phyloP scores from a whole-genome alignment of 2,329 filamentous ascomycete genomes.

The Verticillium klebahnii region DNA sequence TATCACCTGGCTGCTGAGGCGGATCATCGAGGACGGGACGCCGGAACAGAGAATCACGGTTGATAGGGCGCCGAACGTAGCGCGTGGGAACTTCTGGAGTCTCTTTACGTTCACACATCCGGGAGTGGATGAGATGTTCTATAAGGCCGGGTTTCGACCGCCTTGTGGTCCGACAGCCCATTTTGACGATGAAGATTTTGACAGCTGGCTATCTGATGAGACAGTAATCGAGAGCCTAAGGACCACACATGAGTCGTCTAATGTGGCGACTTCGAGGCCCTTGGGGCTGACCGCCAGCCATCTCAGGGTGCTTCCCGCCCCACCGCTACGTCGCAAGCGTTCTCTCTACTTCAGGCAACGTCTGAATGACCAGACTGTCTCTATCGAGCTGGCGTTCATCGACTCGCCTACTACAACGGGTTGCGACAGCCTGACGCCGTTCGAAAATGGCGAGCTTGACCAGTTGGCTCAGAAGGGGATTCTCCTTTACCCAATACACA shows the following conservation, averaged over 20 bases:
- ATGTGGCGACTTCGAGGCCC: background rate
- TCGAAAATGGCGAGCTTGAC: background rate
- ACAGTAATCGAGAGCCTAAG: too few relatives aligned
- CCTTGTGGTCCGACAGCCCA: background rate
- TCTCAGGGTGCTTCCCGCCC: background rate
- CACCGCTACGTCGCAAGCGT: background rate
- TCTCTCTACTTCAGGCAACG: background rate
- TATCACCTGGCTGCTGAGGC: constrained; percentile 28
- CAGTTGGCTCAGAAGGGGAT: background rate
- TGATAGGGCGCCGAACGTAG: constrained; percentile 8
- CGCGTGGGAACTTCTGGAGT: constrained; percentile 15
- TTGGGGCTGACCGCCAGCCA: background rate
- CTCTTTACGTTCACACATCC: constrained; percentile 12
- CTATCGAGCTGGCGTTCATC: background rate
- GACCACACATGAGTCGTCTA: background rate
- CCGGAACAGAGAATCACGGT: constrained; percentile 14
- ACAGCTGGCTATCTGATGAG: background rate
- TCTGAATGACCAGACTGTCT: background rate
- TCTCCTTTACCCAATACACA: background rate
- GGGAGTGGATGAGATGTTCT: constrained; percentile 8
- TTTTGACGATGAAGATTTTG: background rate
- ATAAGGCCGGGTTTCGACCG: constrained; percentile 10
- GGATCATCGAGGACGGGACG: constrained; percentile 17
- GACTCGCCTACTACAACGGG: background rate
- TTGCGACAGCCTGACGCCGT: background rate